Percentiles rank a stretch among this genome's conserved stretches.
phyloP scores from a whole-genome alignment of 495 filamentous ascomycete species.

The Letharia lupina region DNA sequence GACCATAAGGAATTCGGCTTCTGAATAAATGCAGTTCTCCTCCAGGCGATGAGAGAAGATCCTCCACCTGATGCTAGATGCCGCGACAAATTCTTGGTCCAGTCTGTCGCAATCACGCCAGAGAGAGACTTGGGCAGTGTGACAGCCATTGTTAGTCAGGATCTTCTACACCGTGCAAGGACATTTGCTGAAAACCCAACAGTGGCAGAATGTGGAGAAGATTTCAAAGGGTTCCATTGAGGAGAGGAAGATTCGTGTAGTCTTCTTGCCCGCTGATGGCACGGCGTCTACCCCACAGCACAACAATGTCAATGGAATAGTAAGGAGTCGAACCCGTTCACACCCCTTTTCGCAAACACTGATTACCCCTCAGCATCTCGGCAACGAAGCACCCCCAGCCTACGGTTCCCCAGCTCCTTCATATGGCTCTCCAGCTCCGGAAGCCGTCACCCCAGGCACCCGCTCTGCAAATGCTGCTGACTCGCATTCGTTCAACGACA shows the following conservation, averaged over 20 bases:
- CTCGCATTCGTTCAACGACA: conserved; percentile 10
- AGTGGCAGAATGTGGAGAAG: conserved; percentile 74
- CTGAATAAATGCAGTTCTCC: conserved; percentile 53
- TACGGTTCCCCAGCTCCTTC: conserved; percentile 49
- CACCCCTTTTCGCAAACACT: conserved; percentile 2
- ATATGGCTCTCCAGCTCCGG: conserved; percentile 41
- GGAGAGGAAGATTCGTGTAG: conserved; percentile 95
- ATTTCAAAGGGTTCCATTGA: conserved; percentile 66
- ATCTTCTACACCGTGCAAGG: neutral
- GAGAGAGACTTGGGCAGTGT: conserved; percentile 77
- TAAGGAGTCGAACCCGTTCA: conserved; percentile 25
- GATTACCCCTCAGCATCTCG: conserved; percentile 17
- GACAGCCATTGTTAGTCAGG: conserved; percentile 60
- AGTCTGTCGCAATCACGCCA: conserved; percentile 75
- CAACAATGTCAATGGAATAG: conserved; percentile 40
- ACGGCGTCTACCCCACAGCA: conserved; percentile 33
- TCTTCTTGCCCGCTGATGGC: conserved; percentile 59
- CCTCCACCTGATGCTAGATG: conserved; percentile 78
- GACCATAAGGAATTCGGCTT: conserved; percentile 4
- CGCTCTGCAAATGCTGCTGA: conserved; percentile 21
- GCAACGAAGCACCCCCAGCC: conserved; percentile 45
- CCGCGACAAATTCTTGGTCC: conserved; percentile 96
- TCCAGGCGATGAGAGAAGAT: conserved; percentile 96
- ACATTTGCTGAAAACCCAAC: conserved; percentile 27
- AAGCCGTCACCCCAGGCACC: conserved; percentile 32